Evolutionary conservation across 2,329 filamentous ascomycete species (phyloP), one percentile per base, ranked within the genome.

Genomic region (Paecilomyces fulvus): DNA sequence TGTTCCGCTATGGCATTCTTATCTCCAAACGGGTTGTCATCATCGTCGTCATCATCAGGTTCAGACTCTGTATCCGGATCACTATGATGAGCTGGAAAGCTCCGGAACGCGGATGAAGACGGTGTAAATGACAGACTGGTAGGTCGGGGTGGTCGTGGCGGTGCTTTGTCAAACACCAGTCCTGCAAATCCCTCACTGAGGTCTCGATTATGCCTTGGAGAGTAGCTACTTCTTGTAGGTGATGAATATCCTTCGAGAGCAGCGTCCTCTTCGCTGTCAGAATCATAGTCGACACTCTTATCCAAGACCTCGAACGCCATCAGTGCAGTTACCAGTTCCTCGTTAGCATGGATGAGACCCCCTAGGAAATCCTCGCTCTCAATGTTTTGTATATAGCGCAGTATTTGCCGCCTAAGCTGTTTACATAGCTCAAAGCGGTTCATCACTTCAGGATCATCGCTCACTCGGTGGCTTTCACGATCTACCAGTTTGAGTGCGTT

Each of bases 291-390:
- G 46, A 79, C 67, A 52, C 75, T 78, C 63, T 78, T 79, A 69
- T 99, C 92, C 60, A 97, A 83, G 64, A 96, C 89, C 73, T 97
- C 92, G 67, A 91, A 99, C 0, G 91, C 89, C 83, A 95, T 96
- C 56, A 99, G 80, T 1, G 92, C 90, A 59, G 87, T 87, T 46
- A 97, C 89, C n/a, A 99, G 85, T 72, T 95, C 89, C 65, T 99
- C 94, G 66, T 99, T 97, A 61, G 92, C 92, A 66, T 94, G 90
- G 17, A 99, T 85, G 3, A 99, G 80, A 59, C 90, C 87, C 48
- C 92, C 94, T 8, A 99, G 85, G 80, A 89, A 96, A 66, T 97
- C 86, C 67, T 97, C 92, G 8, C 85, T 87, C 69, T 96, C 90
- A 11, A 97, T 88, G 53, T 91, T 82, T 67, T 97, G 90, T 60